A percentile compares a stretch with the other conserved stretches of the same genome.
These are phyloP conservation scores for Aspergillus flavus DNA, from an alignment of 2,329 filamentous ascomycete genomes.

Conservation along the genomic window DNA sequence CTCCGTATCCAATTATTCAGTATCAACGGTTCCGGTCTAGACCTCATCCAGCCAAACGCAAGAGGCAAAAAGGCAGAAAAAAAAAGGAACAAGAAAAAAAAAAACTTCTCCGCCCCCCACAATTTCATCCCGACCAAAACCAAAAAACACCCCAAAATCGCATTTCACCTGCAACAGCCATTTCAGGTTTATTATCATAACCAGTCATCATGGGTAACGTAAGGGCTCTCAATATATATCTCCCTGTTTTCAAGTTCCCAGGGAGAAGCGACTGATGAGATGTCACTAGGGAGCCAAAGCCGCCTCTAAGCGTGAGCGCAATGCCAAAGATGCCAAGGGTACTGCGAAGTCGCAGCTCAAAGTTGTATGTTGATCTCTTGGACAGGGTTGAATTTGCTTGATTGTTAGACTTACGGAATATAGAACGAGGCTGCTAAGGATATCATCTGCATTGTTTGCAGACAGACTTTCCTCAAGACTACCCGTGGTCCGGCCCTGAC, in stretches of 20 bases:
- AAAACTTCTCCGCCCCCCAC: background rate
- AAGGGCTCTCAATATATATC: background rate
- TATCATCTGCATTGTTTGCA: background rate
- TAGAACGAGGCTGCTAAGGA: background rate
- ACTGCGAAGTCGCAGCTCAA: background rate
- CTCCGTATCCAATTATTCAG: too few species aligned
- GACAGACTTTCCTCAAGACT: background rate
- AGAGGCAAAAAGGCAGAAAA: background rate
- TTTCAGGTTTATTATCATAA: background rate
- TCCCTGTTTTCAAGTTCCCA: background rate
- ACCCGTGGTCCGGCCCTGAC: background rate
- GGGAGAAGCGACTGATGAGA: background rate
- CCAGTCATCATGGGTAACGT: background rate
- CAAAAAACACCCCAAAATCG: background rate
- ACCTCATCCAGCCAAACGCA: background rate
- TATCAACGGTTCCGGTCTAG: background rate
- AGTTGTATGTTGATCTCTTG: background rate
- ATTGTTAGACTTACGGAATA: background rate
- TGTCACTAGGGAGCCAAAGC: background rate
- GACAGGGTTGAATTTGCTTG: background rate
- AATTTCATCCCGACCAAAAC: background rate
- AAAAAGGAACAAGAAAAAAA: background rate
- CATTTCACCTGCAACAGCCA: background rate
- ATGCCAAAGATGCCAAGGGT: background rate
- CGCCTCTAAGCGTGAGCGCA: constrained; percentile 1